Conservation (phyloP, 176 grass and related monocot species). For the Poa pratensis region DNA sequence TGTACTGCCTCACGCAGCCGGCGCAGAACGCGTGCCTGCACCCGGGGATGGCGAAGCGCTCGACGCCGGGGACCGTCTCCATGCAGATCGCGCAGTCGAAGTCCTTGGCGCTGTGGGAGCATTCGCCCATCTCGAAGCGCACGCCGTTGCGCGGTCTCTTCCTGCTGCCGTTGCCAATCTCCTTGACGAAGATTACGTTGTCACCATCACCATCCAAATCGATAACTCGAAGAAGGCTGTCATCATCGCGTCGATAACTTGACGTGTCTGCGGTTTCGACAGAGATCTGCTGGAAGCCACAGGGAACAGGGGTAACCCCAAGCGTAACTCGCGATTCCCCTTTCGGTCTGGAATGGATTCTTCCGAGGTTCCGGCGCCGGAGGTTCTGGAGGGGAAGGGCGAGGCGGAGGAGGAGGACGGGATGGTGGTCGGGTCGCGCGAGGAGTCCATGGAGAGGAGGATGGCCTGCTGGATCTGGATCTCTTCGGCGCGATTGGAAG, state of each 20-base stretch:
- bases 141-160: not conserved
- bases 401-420: not conserved
- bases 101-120: conserved; percentile 29
- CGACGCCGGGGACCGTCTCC: conserved; percentile 30
- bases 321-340: not conserved
- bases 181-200: not conserved
- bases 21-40: conserved; percentile 68
- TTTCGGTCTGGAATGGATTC: not conserved
- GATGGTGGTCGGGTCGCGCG: not conserved
- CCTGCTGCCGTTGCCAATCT: not conserved
- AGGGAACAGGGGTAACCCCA: not conserved
- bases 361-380: not conserved
- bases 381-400: not conserved
- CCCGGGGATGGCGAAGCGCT: conserved; percentile 45
- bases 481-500: not conserved
- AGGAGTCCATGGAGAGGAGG: conserved; percentile 20
- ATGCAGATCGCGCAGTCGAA: conserved; percentile 71
- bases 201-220: not conserved
- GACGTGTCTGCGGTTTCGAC: not conserved
- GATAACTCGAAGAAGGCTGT: not conserved
- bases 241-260: conserved; percentile 7
- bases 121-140: conserved; percentile 22
- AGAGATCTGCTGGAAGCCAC: conserved; percentile 3
- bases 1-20: conserved; percentile 60
- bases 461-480: conserved; percentile 32